A percentile compares a stretch with the other conserved stretches of the same genome.
Conservation (phyloP, 1,284 basidiomycete species). For the Boletus coffeatus region DNA sequence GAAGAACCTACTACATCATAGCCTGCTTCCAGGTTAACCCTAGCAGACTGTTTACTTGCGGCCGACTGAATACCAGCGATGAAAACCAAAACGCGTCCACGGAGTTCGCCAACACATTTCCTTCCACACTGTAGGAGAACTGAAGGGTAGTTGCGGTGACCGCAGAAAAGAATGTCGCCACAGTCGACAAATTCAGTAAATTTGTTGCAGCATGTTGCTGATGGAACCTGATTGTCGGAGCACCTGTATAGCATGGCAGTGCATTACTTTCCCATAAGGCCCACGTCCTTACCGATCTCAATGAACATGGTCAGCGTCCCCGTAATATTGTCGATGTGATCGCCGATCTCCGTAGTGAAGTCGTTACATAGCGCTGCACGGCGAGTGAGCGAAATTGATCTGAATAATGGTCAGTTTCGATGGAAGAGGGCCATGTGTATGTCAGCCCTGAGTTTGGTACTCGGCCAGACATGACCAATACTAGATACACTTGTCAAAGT, state of each 20-base stretch:
- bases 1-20: conserved; percentile 43
- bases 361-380: conserved; percentile 51
- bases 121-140: conserved; percentile 37
- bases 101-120: conserved; percentile 30
- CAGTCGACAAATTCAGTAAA: conserved; percentile 50
- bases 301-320: conserved; percentile 46
- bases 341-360: conserved; percentile 46
- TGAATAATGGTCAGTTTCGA: conserved; percentile 21
- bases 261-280: conserved; percentile 13
- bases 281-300: conserved; percentile 42
- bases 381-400: conserved; percentile 49
- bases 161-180: conserved; percentile 58
- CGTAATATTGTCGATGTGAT: conserved; percentile 50
- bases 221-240: conserved; percentile 56
- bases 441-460: conserved; percentile 28
- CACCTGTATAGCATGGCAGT: conserved; percentile 36
- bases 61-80: conserved; percentile 54
- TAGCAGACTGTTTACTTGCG: conserved; percentile 51
- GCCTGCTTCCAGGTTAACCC: conserved; percentile 57
- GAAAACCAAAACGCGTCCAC: conserved; percentile 61
- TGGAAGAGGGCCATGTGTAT: not conserved
- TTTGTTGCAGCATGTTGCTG: conserved; percentile 51
- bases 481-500: conserved; percentile 19
- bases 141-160: conserved; percentile 54
- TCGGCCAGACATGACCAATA: conserved; percentile 32